These are phyloP conservation scores for Entamoeba histolytica DNA, from an alignment of 208 protist genomes.

Conservation along the genomic window DNA sequence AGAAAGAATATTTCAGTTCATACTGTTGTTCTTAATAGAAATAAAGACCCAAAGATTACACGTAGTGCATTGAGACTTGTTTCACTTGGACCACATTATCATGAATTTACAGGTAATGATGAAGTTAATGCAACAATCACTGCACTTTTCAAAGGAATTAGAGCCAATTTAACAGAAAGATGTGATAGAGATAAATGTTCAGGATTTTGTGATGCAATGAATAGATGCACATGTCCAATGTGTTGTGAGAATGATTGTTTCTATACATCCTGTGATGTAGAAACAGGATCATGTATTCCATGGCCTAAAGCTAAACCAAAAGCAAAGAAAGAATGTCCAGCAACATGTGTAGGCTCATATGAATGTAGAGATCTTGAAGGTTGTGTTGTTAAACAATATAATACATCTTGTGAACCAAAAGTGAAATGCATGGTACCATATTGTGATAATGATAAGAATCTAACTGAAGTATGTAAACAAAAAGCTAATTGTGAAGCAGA, in stretches of 20 bases:
- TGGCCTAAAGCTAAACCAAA: background rate
- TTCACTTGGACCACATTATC: background rate
- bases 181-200: background rate
- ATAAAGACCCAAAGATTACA: too few relatives aligned
- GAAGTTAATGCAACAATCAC: too few relatives aligned
- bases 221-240: too few relatives aligned
- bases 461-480: too few relatives aligned
- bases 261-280: background rate
- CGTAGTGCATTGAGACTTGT: background rate
- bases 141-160: too few relatives aligned
- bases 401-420: background rate
- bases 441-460: background rate
- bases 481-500: too few relatives aligned
- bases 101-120: too few relatives aligned
- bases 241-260: background rate
- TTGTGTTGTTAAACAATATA: background rate
- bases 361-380: background rate
- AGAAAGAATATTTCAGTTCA: background rate
- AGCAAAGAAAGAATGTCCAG: background rate
- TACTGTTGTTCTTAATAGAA: background rate
- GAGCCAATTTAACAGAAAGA: background rate
- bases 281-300: background rate
- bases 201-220: too few relatives aligned
- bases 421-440: background rate
- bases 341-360: background rate